Conservation (phyloP, 2,329 filamentous ascomycete genomes). For the Coniochaeta hoffmannii region DNA sequence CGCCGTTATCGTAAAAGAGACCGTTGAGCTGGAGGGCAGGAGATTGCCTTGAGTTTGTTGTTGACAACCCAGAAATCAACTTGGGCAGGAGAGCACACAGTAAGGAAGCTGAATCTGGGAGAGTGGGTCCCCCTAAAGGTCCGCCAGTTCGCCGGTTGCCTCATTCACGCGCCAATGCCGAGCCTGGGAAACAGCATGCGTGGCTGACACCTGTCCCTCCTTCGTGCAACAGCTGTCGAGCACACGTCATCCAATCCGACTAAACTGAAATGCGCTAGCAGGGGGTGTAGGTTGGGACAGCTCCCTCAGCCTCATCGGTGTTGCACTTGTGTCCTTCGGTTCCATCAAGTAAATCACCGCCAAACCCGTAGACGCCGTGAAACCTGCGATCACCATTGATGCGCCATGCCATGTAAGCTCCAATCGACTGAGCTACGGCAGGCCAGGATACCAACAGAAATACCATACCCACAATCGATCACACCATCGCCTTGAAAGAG, state of each 20-base stretch:
- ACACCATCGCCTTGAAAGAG: neutral
- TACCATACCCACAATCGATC: neutral
- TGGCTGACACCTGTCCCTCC: neutral
- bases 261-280: neutral
- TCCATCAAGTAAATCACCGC: neutral
- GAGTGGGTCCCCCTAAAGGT: neutral
- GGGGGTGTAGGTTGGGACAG: neutral
- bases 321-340: neutral
- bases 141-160: neutral
- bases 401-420: slow-evolving; percentile 3
- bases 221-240: neutral
- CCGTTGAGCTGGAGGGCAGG: neutral
- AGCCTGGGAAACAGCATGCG: neutral
- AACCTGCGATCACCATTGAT: neutral
- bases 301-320: slow-evolving; percentile 1
- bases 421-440: neutral
- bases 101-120: neutral
- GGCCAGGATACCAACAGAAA: neutral
- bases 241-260: neutral
- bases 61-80: neutral
- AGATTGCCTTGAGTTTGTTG: neutral
- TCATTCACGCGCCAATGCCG: neutral
- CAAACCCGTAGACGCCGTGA: neutral
- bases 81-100: neutral
- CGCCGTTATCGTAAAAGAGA: neutral